Evolutionary conservation across 148 eudicot genomes (phyloP), one percentile per base, ranked within the genome.

Genomic region (Dysphania ambrosioides): DNA sequence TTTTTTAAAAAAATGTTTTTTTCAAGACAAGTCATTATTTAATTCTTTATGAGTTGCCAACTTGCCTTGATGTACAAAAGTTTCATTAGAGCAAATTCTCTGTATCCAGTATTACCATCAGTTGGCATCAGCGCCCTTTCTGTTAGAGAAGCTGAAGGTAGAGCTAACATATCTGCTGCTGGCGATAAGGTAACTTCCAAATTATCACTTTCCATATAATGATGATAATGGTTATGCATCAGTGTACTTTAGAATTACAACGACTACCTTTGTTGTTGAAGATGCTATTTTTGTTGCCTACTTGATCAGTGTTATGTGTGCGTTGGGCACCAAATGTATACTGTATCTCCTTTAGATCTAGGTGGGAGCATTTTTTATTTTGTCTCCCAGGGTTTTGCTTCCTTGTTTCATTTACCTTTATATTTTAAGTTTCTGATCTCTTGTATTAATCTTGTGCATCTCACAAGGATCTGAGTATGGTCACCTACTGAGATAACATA

Each of bases 91-190:
- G 40, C 26, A 72, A 13, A 40, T 34, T 60, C 31, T 58, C 71
- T 68, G 19, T 78, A 47, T 83, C n/a, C 89, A 94, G 98, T 87
- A 59, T 82, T 94, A 78, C 96, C 98, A 64, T 91, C 98, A 36
- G 71, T 83, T 82, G 98, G 98, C 49, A 78, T 90, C 64, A 93
- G 96, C 68, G 92, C 97, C 76, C 97, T 94, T 85, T 91, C 98
- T 78, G 90, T 90, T 71, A 85, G 98, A 86, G 97, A 94, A 73
- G 91, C 96, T 75, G 98, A 94, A 85, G 98, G 98, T 79, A 90
- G 97, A 82, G 82, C 90, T 18, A 90, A 90, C 75, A 74, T 83
- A 38, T 84, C 94, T 70, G 84, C 94, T 70, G 84, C 90, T 49
- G 97, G 89, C 41, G 99, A 96, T 73, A 92, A 96, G 97, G 99